Evolutionary conservation across 306 rosid genomes (phyloP).

Genomic region (Prinsepia uniflora): DNA sequence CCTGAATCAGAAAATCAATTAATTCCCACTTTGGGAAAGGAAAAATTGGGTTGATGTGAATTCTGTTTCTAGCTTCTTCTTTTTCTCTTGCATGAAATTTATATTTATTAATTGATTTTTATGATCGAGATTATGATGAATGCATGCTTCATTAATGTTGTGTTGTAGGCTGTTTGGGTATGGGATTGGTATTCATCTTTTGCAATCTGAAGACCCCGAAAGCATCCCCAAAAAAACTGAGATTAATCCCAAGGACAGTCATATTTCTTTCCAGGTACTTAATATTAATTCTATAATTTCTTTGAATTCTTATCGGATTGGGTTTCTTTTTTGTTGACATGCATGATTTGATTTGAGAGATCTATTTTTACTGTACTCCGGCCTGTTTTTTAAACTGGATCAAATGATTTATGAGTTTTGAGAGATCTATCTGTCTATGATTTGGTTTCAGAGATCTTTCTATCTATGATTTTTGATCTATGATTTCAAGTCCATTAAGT

Average conservation of each 20-base stretch:
- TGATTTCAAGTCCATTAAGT: too few relatives aligned
- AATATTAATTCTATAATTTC: neutral
- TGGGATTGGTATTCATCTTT: conserved; percentile 86
- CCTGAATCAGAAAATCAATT: neutral
- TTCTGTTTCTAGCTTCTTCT: neutral
- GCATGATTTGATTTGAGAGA: too few relatives aligned
- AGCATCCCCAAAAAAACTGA: conserved; percentile 47
- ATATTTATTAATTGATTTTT: neutral
- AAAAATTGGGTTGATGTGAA: neutral
- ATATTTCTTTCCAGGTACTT: conserved; percentile 81
- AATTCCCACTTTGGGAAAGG: neutral
- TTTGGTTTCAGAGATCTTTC: too few relatives aligned
- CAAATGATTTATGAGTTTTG: too few relatives aligned
- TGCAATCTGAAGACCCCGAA: conserved; percentile 57
- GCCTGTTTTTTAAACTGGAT: too few relatives aligned
- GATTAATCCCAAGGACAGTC: conserved; percentile 93
- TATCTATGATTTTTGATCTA: too few relatives aligned
- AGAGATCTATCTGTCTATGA: too few relatives aligned
- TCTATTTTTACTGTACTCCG: too few relatives aligned
- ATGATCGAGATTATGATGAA: neutral
- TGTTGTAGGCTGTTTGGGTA: conserved; percentile 64
- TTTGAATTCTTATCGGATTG: neutral
- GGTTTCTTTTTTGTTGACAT: neutral
- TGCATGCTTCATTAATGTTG: neutral
- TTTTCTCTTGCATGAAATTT: too few relatives aligned